Percentiles rank a stretch among this genome's conserved stretches.
Conservation (phyloP, 441 rosid genomes). For the Pelargonium fulgidum region DNA sequence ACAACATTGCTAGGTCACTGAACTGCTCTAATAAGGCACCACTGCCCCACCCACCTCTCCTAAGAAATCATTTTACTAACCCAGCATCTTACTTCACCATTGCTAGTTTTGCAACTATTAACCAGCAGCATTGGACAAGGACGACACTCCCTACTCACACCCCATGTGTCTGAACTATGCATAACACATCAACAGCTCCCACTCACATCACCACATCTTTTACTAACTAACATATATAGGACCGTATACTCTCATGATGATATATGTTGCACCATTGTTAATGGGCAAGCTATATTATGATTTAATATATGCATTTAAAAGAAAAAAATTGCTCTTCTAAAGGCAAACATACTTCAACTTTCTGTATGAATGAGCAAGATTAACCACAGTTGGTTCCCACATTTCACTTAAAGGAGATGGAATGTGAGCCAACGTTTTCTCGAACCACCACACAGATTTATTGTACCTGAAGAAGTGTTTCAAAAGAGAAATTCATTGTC, state of each 20-base stretch:
- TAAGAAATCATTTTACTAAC: too few species aligned
- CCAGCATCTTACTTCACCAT: too few species aligned
- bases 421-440: slow-evolving; percentile 70
- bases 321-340: background rate
- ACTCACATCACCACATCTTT: background rate
- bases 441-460: slow-evolving; percentile 77
- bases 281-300: background rate
- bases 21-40: too few species aligned
- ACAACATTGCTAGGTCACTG: too few species aligned
- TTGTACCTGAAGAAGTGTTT: slow-evolving; percentile 55
- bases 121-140: too few species aligned
- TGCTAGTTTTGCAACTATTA: too few species aligned
- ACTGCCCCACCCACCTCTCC: too few species aligned
- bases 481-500: slow-evolving; percentile 17
- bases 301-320: slow-evolving; percentile 8
- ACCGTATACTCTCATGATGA: background rate
- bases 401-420: slow-evolving; percentile 59
- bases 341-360: slow-evolving; percentile 52
- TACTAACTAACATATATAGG: background rate
- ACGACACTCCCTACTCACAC: too few species aligned
- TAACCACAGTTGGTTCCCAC: slow-evolving; percentile 90
- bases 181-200: background rate
- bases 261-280: background rate
- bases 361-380: slow-evolving; percentile 83
- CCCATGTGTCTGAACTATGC: too few species aligned